These are phyloP conservation scores for Heterobasidion annosum DNA, from an alignment of 1,284 basidiomycete species.

Conservation along the genomic window DNA sequence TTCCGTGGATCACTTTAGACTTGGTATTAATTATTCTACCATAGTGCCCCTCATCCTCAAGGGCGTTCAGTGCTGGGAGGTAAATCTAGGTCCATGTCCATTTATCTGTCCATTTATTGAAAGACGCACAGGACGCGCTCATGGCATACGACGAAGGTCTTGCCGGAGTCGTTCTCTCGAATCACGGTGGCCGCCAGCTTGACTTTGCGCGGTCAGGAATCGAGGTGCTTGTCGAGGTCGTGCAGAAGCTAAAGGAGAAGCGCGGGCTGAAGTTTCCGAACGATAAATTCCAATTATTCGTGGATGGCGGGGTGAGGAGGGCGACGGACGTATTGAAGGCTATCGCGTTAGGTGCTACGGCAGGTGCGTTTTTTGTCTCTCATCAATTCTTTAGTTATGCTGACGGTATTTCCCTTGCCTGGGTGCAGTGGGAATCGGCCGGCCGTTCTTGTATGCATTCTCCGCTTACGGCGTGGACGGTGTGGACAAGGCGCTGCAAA, in stretches of 20 bases:
- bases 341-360: constrained; percentile 85
- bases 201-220: constrained; percentile 89
- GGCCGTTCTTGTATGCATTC: constrained; percentile 87
- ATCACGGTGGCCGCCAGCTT: constrained; percentile 89
- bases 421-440: constrained; percentile 57
- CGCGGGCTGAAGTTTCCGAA: constrained; percentile 44
- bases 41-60: constrained; percentile 88
- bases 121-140: constrained; percentile 61
- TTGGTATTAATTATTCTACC: neutral
- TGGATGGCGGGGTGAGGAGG: constrained; percentile 88
- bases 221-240: constrained; percentile 85
- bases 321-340: constrained; percentile 93
- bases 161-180: constrained; percentile 83
- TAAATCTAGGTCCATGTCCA: constrained; percentile 16
- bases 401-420: neutral
- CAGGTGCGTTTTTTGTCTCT: constrained; percentile 36
- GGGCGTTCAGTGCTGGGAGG: constrained; percentile 90
- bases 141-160: constrained; percentile 79
- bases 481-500: constrained; percentile 69
- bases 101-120: neutral
- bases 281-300: constrained; percentile 77
- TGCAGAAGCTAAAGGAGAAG: constrained; percentile 62
- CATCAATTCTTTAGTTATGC: neutral
- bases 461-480: constrained; percentile 83
- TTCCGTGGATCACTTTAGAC: neutral